phyloP scores from a whole-genome alignment of 768 basidiomycete species.

The Mycena vitilis region DNA sequence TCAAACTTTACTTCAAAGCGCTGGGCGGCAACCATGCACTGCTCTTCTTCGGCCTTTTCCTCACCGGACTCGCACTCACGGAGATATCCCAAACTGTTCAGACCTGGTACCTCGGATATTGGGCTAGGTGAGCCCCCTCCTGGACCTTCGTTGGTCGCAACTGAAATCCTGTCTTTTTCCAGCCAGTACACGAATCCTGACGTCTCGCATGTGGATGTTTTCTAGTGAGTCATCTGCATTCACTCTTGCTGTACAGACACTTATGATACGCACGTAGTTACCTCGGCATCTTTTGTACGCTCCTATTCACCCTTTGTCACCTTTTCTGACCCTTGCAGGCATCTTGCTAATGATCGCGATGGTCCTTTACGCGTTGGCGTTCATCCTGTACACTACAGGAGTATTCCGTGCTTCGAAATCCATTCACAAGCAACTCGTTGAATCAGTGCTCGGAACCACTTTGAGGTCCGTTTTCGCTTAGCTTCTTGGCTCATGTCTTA shows the following conservation, averaged over 20 bases:
- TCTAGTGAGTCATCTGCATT: constrained; percentile 38
- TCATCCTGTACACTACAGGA: constrained; percentile 49
- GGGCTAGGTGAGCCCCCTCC: constrained; percentile 29
- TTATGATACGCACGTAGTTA: constrained; percentile 11
- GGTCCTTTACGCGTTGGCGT: constrained; percentile 44
- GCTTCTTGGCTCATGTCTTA: not conserved
- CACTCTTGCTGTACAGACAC: not conserved
- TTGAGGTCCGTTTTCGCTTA: constrained; percentile 46
- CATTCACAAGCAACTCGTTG: constrained; percentile 54
- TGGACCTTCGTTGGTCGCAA: not conserved
- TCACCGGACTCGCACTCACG: constrained; percentile 29
- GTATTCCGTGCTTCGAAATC: constrained; percentile 53
- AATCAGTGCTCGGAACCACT: constrained; percentile 58
- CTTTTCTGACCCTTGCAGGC: constrained; percentile 5
- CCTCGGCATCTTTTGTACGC: constrained; percentile 31
- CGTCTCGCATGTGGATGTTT: constrained; percentile 37
- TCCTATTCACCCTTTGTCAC: too few relatives aligned
- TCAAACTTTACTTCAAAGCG: constrained; percentile 41
- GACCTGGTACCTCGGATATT: constrained; percentile 43
- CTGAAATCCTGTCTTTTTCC: not conserved
- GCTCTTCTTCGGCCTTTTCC: constrained; percentile 38
- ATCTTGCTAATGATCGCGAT: constrained; percentile 44
- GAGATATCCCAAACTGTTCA: constrained; percentile 32
- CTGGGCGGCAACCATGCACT: constrained; percentile 38
- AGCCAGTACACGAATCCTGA: constrained; percentile 30